Base-by-base conservation (phyloP, 345 rosid species). In the Arabis alpina region DNA sequence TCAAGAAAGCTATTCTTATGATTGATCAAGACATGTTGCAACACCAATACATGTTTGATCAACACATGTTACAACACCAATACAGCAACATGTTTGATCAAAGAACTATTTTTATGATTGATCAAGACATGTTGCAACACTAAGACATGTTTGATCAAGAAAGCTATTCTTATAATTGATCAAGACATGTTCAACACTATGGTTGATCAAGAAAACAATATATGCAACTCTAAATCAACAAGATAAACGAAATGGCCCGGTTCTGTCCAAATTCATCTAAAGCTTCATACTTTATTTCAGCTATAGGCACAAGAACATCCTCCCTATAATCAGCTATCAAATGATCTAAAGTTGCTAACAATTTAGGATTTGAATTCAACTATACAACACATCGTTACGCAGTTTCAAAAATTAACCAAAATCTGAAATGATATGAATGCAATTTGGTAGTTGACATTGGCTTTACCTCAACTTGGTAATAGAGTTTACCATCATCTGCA, bases 401-500 rank as follows among this genome's bases (percentile, higher is more conserved):
- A 34, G 9, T 6, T 32, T 23, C 41, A n/a, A n/a, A 28, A n/a
- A 37, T 27, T 6, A 41, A 36, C 14, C 5, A 5, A 56, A 54
- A 54, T 43, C 8, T 8, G 19, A 55, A 10, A 41, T 3, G 6
- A 23, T 23, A 25, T 36, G 28, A 10, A 60, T 48, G 50, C 10
- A 37, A 8, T 42, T 30, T 71, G n/a, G 47, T 32, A 3, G 36
- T 5, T 69, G 54, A 65, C 10, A 19, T 25, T 32, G 34, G 48
- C 54, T 77, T 77, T 68, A 90, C 98, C 92, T 93, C 97, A 7
- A 93, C 88, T 83, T 86, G 91, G 78, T 93, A 93, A 71, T 91
- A 93, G 54, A 85, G 84, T 73, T 68, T 91, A 3, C 98, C 98
- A 36, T 93, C 98, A 77, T 93, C 95, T 13, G 97, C 99, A 44